Evolutionary conservation across 1,284 basidiomycete species (phyloP).

Genomic region (Lentinula novae-zelandiae): DNA sequence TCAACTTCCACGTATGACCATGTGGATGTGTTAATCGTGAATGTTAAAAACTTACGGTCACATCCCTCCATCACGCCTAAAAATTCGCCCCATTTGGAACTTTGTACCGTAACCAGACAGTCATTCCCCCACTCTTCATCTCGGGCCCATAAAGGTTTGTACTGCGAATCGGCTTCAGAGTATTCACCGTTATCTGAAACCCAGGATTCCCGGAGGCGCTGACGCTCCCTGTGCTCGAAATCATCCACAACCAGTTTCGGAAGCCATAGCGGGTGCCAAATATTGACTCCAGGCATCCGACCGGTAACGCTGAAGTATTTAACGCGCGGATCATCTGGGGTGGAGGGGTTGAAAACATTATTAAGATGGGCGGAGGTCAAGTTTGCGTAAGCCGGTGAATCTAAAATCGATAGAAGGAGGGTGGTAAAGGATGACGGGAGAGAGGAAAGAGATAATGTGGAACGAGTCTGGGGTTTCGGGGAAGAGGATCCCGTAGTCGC

Average conservation of each 20-base stretch:
- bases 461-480: constrained; percentile 20
- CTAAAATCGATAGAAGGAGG: constrained; percentile 87
- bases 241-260: constrained; percentile 93
- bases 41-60: constrained; percentile 56
- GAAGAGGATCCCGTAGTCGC: constrained; percentile 16
- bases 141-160: constrained; percentile 37
- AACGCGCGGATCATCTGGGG: constrained; percentile 81
- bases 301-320: constrained; percentile 93
- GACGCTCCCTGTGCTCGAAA: constrained; percentile 54
- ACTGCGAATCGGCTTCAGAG: constrained; percentile 7
- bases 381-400: constrained; percentile 97
- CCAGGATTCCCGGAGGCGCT: constrained; percentile 30
- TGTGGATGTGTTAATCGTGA: background rate
- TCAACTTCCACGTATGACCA: background rate
- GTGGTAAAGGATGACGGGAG: constrained; percentile 83
- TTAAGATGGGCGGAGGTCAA: constrained; percentile 86
- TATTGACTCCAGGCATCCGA: constrained; percentile 64
- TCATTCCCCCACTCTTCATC: constrained; percentile 86
- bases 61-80: constrained; percentile 86
- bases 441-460: constrained; percentile 33
- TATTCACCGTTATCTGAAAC: constrained; percentile 17
- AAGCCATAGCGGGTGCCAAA: constrained; percentile 96
- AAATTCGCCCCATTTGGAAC: constrained; percentile 92
- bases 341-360: constrained; percentile 87
- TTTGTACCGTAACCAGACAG: constrained; percentile 87